These are phyloP conservation scores for Zangia roseola DNA, from an alignment of 768 basidiomycete species.

Conservation along the genomic window DNA sequence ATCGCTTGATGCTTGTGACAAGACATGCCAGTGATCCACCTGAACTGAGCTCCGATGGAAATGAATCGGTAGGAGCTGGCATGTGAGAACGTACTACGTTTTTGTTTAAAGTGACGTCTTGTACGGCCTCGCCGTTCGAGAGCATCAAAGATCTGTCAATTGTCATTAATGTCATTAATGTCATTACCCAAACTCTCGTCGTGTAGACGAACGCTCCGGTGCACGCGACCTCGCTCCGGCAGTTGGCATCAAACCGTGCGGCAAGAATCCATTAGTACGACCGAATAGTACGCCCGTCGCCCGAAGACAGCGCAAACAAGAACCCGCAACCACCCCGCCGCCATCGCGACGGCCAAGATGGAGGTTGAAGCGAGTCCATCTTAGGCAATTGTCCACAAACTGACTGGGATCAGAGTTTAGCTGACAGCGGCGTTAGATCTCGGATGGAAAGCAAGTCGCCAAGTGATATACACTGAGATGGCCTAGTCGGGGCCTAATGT, in stretches of 20 bases:
- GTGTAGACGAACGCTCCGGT: slow-evolving; percentile 7
- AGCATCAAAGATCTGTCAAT: slow-evolving; percentile 13
- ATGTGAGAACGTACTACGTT: not conserved
- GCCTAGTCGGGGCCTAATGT: not conserved
- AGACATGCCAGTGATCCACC: not conserved
- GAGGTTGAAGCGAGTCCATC: slow-evolving; percentile 15
- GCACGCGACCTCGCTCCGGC: slow-evolving; percentile 3
- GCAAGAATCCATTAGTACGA: slow-evolving; percentile 10
- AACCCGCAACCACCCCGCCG: slow-evolving; percentile 17
- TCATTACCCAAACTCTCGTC: slow-evolving; percentile 1
- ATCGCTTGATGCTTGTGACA: slow-evolving; percentile 3
- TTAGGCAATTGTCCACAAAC: slow-evolving; percentile 10
- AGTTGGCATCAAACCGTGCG: not conserved
- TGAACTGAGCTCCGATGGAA: slow-evolving; percentile 4
- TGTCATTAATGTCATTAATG: no score
- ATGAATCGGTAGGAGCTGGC: not conserved
- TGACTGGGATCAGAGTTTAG: slow-evolving; percentile 3
- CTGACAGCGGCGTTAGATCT: slow-evolving; percentile 15
- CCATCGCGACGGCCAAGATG: slow-evolving; percentile 26
- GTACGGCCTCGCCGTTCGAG: slow-evolving; percentile 7
- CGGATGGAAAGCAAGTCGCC: not conserved
- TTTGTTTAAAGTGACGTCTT: not conserved
- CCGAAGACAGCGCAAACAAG: slow-evolving; percentile 22
- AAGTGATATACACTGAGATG: not conserved
- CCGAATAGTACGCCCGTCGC: slow-evolving; percentile 20